Evolutionary conservation across 768 basidiomycete species (phyloP), one percentile per base, ranked within the genome.

Genomic region (Mycena maculata): DNA sequence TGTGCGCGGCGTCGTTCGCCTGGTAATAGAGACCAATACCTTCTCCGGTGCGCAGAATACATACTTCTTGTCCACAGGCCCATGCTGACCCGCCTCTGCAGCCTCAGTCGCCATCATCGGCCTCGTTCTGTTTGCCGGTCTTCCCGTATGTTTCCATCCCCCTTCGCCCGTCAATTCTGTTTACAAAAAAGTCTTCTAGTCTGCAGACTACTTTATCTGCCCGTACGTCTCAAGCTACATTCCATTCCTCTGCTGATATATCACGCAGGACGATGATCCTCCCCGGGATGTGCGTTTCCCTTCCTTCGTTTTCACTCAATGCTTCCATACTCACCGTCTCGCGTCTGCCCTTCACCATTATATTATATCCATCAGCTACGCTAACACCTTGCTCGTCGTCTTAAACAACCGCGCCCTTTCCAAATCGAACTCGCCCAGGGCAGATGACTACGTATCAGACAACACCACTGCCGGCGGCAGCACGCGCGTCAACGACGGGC

Each of bases 331-430:
- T 56, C 15, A 45, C 15, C 27, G n/a, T n/a, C n/a, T n/a, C n/a
- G n/a, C n/a, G n/a, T n/a, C n/a, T n/a, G n/a, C n/a, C n/a, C n/a
- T n/a, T n/a, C n/a, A n/a, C n/a, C n/a, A n/a, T n/a, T n/a, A n/a
- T n/a, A 30, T 11, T 28, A 4, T 18, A 15, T n/a, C n/a, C 33
- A 36, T 36, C 23, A 66, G 55, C 36, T 72, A 72, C 47, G 60
- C 75, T 2, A 76, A 76, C 65, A 74, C 75, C 4, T 67, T 76
- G 27, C 61, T 76, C 18, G 70, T 75, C 52, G 62, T 72, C 33
- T 69, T 76, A 55, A 75, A 75, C 64, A 68, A 73, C 58, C 72
- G 77, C 54, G 69, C 42, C 56, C 68, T 22, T 30, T 72, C 42
- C 60, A 69, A 39, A 30, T 60, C 55, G 25, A 69, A 39, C 41